These are phyloP conservation scores for Wickerhamiella azyma DNA, from an alignment of 805 yeast genomes.

Conservation along the genomic window DNA sequence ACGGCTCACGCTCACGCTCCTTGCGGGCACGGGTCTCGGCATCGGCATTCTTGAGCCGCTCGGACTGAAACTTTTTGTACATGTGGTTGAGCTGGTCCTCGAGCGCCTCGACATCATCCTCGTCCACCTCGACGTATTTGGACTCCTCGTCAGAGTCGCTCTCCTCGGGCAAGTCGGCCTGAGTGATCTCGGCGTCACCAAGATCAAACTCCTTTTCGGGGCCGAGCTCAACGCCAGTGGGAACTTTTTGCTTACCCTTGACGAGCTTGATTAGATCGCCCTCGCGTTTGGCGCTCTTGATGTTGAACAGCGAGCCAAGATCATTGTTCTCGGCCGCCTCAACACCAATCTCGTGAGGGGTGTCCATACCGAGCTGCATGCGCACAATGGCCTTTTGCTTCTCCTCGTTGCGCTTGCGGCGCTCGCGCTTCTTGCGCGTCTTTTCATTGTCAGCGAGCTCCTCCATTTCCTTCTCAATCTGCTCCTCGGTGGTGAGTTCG, in stretches of 20 bases:
- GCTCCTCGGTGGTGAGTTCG: constrained; percentile 67
- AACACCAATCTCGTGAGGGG: constrained; percentile 83
- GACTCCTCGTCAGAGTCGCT: constrained; percentile 21
- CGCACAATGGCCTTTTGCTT: constrained; percentile 80
- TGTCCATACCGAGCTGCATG: constrained; percentile 92
- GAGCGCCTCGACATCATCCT: constrained; percentile 37
- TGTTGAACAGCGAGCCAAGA: constrained; percentile 67
- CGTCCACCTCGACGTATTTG: constrained; percentile 21
- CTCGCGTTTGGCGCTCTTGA: constrained; percentile 75
- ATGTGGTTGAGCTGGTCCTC: constrained; percentile 73
- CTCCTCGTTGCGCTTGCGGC: constrained; percentile 63
- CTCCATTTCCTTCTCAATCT: constrained; percentile 71
- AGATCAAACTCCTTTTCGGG: constrained; percentile 12
- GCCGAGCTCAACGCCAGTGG: constrained; percentile 2
- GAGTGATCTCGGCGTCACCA: constrained; percentile 17
- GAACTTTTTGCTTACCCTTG: constrained; percentile 50
- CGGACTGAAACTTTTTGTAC: constrained; percentile 55
- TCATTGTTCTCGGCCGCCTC: constrained; percentile 58
- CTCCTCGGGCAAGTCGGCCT: constrained; percentile 27
- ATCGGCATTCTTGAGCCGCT: constrained; percentile 24
- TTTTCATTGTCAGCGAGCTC: constrained; percentile 59
- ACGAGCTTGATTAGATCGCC: constrained; percentile 57
- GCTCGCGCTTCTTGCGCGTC: constrained; percentile 61
- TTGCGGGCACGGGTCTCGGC: constrained; percentile 40
- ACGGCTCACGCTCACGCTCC: constrained; percentile 33